phyloP scores from a whole-genome alignment of 768 basidiomycete genomes.

The Cystofilobasidium bisporidii region DNA sequence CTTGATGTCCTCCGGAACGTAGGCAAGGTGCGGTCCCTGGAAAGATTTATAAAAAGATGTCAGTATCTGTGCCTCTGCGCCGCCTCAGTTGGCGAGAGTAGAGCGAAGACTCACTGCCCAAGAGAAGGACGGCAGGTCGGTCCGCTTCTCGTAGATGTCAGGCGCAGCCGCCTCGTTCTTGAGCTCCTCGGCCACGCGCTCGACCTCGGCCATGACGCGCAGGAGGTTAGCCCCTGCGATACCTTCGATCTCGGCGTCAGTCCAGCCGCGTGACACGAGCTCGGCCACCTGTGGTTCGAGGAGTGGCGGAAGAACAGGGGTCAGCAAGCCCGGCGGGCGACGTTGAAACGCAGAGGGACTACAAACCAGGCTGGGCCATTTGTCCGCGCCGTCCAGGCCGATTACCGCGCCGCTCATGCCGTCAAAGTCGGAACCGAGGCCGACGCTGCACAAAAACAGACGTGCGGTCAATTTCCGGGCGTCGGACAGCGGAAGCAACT shows the following conservation, averaged over 20 bases:
- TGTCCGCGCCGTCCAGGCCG: conserved; percentile 30
- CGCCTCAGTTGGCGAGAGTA: too few relatives aligned
- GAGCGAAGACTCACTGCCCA: too few relatives aligned
- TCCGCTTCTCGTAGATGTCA: conserved; percentile 29
- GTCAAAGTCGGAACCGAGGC: conserved; percentile 31
- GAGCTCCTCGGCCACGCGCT: conserved; percentile 15
- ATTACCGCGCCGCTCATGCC: conserved; percentile 29
- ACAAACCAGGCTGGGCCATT: conserved; percentile 30
- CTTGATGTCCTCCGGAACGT: conserved; percentile 26
- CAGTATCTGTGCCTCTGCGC: too few relatives aligned
- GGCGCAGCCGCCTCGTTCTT: conserved; percentile 9
- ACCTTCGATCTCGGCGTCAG: conserved; percentile 29
- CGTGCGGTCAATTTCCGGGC: too few relatives aligned
- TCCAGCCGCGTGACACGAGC: conserved; percentile 31
- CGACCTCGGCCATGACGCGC: conserved; percentile 30
- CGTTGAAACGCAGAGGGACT: neutral
- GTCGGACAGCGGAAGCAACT: too few relatives aligned
- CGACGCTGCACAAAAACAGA: conserved; percentile 17
- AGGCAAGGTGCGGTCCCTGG: conserved; percentile 23
- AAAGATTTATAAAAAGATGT: too few relatives aligned
- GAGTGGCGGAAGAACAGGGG: neutral
- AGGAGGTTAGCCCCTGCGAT: conserved; percentile 32
- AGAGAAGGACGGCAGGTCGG: conserved; percentile 29
- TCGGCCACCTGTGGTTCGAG: conserved; percentile 23
- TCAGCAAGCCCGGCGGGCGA: neutral